Evolutionary conservation across 192 early-diverging fungal genomes (phyloP), one percentile per base, ranked within the genome.

Genomic region (Spinellus fusiger): DNA sequence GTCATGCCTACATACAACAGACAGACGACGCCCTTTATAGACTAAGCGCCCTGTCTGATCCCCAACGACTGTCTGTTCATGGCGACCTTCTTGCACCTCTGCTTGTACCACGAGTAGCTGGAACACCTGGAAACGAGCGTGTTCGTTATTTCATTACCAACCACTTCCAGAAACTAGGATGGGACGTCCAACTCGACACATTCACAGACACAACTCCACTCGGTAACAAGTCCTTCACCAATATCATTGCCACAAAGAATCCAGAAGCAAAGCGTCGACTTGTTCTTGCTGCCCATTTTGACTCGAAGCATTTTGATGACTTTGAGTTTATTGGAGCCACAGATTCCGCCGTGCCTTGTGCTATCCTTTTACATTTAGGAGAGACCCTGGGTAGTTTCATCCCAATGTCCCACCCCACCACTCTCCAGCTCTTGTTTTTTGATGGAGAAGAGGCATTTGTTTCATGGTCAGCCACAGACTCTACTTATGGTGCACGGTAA

Each of bases 401-500:
- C 23, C 66, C 67, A 48, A 23, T 28, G 8, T 15, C 27, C 49
- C 53, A 73, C 54, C 23, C 61, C 33, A 78, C 80, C 0, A 34
- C 54, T 5, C 37, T 98, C 51, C 93, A 98, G 70, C 50, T 98
- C 16, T 79, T 98, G 25, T 98, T 98, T 65, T 96, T 98, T 71
- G 94, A 98, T 68, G 94, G 96, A 38, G 96, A 98, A 58, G 96
- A 98, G 68, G 93, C 96, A 4, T 93, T 94, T 69, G 61, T 55
- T 16, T 61, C 77, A 1, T 96, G 94, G 94, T 77, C 84, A 4
- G 57, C 22, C 13, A 80, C 70, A 0, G 94, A 96, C 75, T 98
- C 94, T 13, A 71, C 93, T 15, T 98, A 98, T 74, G 95, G 95
- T 7, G 82, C 92, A 22, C 81, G 81, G 57, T 49, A 58, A 40